Evolutionary conservation across 1,284 basidiomycete genomes (phyloP).

Genomic region (Inonotus hispidus): DNA sequence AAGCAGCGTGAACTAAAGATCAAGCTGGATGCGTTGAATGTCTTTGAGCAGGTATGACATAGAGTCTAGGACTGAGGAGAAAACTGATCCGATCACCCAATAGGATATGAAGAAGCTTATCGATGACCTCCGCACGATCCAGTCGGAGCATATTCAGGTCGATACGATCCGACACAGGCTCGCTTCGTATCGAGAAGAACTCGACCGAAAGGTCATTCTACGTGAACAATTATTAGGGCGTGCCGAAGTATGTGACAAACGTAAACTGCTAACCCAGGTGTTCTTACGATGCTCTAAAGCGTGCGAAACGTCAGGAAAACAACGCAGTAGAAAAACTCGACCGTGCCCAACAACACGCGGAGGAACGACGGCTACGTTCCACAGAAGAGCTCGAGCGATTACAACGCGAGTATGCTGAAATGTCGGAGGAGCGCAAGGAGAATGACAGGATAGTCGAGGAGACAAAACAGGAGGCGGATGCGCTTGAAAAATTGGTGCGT

Average conservation of each 20-base stretch:
- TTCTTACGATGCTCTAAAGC: slow-evolving; percentile 38
- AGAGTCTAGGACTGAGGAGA: not conserved
- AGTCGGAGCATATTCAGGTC: slow-evolving; percentile 60
- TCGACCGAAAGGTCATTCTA: slow-evolving; percentile 69
- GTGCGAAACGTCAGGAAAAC: slow-evolving; percentile 28
- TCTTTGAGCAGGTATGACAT: slow-evolving; percentile 61
- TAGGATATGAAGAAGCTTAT: slow-evolving; percentile 65
- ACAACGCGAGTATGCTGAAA: slow-evolving; percentile 70
- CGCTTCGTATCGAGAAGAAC: slow-evolving; percentile 54
- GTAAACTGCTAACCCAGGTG: not conserved
- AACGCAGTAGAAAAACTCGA: slow-evolving; percentile 30
- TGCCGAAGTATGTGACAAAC: slow-evolving; percentile 47
- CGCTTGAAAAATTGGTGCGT: slow-evolving; percentile 55
- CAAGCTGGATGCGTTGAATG: slow-evolving; percentile 65
- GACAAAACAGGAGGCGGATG: slow-evolving; percentile 59
- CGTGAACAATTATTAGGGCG: slow-evolving; percentile 59
- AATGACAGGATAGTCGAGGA: slow-evolving; percentile 74
- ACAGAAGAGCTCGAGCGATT: slow-evolving; percentile 66
- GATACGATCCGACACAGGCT: slow-evolving; percentile 60
- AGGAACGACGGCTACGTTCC: slow-evolving; percentile 65
- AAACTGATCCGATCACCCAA: not conserved
- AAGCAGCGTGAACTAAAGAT: slow-evolving; percentile 71
- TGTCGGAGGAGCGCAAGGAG: slow-evolving; percentile 65
- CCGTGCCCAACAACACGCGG: slow-evolving; percentile 65
- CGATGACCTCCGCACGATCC: slow-evolving; percentile 66